Conservation (phyloP, 148 eudicot genomes). For the Vaccinium darrowii region DNA sequence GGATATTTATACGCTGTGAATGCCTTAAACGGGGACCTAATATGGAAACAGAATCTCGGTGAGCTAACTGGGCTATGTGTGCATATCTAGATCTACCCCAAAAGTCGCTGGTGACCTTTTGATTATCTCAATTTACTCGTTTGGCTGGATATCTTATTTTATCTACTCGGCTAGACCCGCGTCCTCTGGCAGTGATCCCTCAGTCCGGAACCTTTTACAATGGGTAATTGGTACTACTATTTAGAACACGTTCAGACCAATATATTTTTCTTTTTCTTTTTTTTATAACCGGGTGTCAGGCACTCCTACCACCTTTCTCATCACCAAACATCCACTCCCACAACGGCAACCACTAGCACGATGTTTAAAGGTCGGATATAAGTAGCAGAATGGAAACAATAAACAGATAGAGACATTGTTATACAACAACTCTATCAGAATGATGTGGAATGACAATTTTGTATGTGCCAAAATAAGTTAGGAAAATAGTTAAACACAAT, state of each 20-base stretch:
- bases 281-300: too few species aligned
- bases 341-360: too few species aligned
- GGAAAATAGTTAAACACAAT: too few species aligned
- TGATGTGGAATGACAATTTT: too few species aligned
- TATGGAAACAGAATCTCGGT: constrained; percentile 49
- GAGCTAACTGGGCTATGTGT: constrained; percentile 44
- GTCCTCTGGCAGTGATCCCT: constrained; percentile 40
- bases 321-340: too few species aligned
- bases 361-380: too few species aligned
- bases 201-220: constrained; percentile 49
- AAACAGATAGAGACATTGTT: too few species aligned
- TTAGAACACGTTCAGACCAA: not conserved
- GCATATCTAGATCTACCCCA: constrained; percentile 53
- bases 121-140: constrained; percentile 40
- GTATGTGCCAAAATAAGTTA: too few species aligned
- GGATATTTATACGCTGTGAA: constrained; percentile 56
- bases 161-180: constrained; percentile 39
- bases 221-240: constrained; percentile 24
- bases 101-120: constrained; percentile 38
- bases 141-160: constrained; percentile 46
- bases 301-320: too few species aligned
- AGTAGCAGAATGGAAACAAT: too few species aligned
- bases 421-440: too few species aligned
- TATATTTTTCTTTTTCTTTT: too few species aligned
- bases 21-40: constrained; percentile 41